phyloP scores from a whole-genome alignment of 306 rosid genomes.

The Abrus pulchellus region DNA sequence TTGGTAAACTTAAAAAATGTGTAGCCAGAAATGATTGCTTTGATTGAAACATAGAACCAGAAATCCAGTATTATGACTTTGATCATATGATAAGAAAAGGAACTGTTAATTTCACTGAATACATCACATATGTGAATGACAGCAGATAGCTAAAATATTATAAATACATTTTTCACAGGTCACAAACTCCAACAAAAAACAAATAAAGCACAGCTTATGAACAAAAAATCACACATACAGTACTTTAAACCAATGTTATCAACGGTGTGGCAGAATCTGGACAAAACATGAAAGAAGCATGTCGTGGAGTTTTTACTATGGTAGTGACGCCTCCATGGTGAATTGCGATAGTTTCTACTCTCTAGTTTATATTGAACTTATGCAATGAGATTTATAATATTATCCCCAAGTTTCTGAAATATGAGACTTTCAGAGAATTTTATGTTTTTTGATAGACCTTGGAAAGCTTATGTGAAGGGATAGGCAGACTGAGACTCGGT shows the following conservation, averaged over 20 bases:
- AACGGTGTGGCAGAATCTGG: background rate
- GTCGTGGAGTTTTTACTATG: background rate
- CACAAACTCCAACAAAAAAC: conserved; percentile 18
- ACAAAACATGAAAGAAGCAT: background rate
- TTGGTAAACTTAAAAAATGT: background rate
- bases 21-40: conserved; percentile 33
- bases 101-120: background rate
- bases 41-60: conserved; percentile 4
- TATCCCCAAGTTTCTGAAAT: background rate
- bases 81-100: background rate
- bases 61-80: background rate
- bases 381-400: background rate
- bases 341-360: background rate
- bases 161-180: background rate
- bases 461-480: no score
- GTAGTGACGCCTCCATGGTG: background rate
- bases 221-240: background rate
- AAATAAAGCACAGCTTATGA: background rate
- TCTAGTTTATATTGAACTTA: background rate
- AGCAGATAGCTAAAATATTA: conserved; percentile 1
- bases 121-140: conserved; percentile 2
- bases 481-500: no score
- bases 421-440: background rate
- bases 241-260: background rate
- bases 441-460: background rate